Evolutionary conservation across 2,329 filamentous ascomycete species (phyloP), one percentile per base, ranked within the genome.

Genomic region (Berkeleyomyces basicola): DNA sequence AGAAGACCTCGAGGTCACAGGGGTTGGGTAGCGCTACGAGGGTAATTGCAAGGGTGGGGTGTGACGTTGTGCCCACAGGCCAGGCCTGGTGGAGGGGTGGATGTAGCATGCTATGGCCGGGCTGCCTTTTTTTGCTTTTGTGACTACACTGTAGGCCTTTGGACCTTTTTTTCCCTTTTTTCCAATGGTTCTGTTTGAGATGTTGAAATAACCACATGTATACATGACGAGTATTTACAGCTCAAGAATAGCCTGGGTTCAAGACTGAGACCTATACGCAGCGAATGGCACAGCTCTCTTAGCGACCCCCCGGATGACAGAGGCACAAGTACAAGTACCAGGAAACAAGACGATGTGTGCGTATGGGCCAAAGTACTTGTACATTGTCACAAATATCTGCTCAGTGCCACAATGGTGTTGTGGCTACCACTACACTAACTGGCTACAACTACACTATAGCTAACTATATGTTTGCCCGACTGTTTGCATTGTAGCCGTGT

Each of bases 121-220:
- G 23, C 23, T 23, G 23, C 23, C 2, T 23, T 23, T 23, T 60
- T 46, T 53, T 62, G 53, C 60, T 62, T 55, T 46, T 59, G 60
- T 44, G 36, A 53, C 23, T 47, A 40, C 58, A 23, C 59, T 62
- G 16, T 14, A 16, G n/a, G 58, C 61, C 58, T 49, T 53, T 61
- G 33, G 33, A 11, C 16, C 16, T 16, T 16, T 46, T n/a, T 46
- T 46, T 9, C 16, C 16, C 10, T 46, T n/a, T 14, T 16, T 7
- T 7, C 6, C 7, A 42, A n/a, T 46, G 11, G 43, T n/a, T 46
- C 16, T 46, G 6, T 16, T 46, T 46, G 43, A 16, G 11, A 46
- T n/a, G 11, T 23, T 23, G 23, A 23, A 23, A 23, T 23, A 2
- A 23, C 23, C 23, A 2, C 23, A 46, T 46, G 16, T 4, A 16